Evolutionary conservation across 768 basidiomycete species (phyloP), one percentile per base, ranked within the genome.

Genomic region (Lentinula guzmanii): DNA sequence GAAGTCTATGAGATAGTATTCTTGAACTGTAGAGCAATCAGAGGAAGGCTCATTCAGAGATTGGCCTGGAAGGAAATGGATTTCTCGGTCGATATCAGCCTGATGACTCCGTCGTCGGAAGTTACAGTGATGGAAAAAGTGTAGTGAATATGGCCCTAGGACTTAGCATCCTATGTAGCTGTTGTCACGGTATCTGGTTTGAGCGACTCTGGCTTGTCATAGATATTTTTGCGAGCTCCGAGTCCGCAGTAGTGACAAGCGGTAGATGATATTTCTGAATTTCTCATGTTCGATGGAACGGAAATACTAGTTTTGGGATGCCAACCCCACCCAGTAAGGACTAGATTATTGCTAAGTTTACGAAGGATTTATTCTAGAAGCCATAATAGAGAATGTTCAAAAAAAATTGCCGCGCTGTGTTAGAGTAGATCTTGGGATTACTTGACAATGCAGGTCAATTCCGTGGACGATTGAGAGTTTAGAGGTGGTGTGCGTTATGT

Each of bases 111-210:
- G 64, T 82, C 78, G 9, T 66, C 64, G 8, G 63, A 56, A 11
- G 81, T 77, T 10, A 86, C 71, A 6, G 78, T 79, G 65, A 85
- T 79, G 28, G 66, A 85, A 80, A 65, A 86, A 85, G n/a, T 83
- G 73, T 67, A 80, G 82, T 3, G 79, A 77, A 18, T 77, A 73
- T 6, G 85, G 74, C 24, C 24, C 24, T 24, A 24, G 24, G 24
- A 2, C 81, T 80, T 10, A 80, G 70, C 41, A 73, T 72, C 65
- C 79, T 83, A 3, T 84, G 78, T 35, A 81, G 67, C 21, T 74
- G 72, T 63, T 85, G 82, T 5, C 81, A 8, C 55, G 2, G 62
- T 65, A 50, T 60, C 60, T 13, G 65, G 24, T 55, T 65, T 46
- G 43, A 62, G 45, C 24, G 45, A 11, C 15, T 64, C 63, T 6